Conservation (phyloP, 2,329 filamentous ascomycete species). For the Cercospora sp. region DNA sequence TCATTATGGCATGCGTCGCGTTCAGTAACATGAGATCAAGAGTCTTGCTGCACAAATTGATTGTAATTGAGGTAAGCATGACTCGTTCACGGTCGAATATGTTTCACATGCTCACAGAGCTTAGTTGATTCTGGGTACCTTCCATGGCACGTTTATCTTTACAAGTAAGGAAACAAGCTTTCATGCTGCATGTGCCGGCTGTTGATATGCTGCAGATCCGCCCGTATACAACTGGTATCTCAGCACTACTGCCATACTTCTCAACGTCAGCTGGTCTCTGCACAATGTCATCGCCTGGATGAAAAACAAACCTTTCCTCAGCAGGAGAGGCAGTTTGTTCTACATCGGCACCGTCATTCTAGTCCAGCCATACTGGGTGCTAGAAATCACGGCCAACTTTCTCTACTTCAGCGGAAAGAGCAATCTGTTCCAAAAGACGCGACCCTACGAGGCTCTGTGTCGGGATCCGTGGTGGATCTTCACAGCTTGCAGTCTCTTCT, state of each 20-base stretch:
- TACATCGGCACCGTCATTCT: conserved; percentile 62
- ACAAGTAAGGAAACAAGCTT: conserved; percentile 37
- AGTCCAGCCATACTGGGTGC: conserved; percentile 63
- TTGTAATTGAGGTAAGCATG: conserved; percentile 49
- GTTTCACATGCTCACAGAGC: conserved; percentile 4
- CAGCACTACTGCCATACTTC: conserved; percentile 59
- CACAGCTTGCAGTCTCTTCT: conserved; percentile 60
- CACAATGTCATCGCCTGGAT: conserved; percentile 70
- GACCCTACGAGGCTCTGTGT: conserved; percentile 62
- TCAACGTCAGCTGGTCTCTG: conserved; percentile 61
- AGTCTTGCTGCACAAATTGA: conserved; percentile 53
- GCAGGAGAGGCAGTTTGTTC: conserved; percentile 51
- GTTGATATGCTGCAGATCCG: conserved; percentile 36
- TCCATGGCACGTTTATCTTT: conserved; percentile 62
- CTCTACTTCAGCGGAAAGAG: conserved; percentile 54
- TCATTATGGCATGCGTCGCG: conserved; percentile 52
- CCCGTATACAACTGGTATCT: conserved; percentile 63
- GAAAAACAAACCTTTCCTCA: conserved; percentile 60
- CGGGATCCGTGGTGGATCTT: conserved; percentile 71
- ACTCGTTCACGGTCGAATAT: neutral
- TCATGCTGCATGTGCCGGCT: neutral
- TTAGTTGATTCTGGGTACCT: conserved; percentile 43
- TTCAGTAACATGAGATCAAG: conserved; percentile 52
- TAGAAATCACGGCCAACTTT: conserved; percentile 67
- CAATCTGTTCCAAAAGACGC: conserved; percentile 55